Evolutionary conservation across 2,329 filamentous ascomycete genomes (phyloP).

Genomic region (Fusarium metavorans): DNA sequence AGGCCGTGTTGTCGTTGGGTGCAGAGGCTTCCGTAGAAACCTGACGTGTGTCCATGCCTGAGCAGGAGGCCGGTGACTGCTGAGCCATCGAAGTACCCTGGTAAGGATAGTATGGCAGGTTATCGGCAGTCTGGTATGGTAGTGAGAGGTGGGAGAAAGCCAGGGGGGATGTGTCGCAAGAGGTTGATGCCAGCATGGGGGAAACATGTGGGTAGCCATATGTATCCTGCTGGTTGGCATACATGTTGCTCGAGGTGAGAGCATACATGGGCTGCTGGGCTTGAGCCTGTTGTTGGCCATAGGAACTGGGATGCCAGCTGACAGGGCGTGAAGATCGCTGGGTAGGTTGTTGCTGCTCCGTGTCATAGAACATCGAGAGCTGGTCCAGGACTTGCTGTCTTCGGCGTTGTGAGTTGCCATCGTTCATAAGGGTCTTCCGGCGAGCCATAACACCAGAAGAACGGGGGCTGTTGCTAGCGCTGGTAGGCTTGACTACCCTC

Average conservation of each 20-base stretch:
- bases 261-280: conserved; percentile 54
- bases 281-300: conserved; percentile 55
- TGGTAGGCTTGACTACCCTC: conserved; percentile 74
- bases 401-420: conserved; percentile 58
- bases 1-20: conserved; percentile 32
- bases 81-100: conserved; percentile 53
- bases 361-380: conserved; percentile 45
- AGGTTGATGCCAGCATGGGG: conserved; percentile 67
- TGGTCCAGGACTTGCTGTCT: conserved; percentile 62
- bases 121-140: conserved; percentile 56
- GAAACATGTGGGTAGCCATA: conserved; percentile 60
- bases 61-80: conserved; percentile 47
- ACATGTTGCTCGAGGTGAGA: conserved; percentile 52
- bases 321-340: conserved; percentile 67
- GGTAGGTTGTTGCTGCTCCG: conserved; percentile 31
- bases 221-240: conserved; percentile 56
- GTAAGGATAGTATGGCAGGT: conserved; percentile 54
- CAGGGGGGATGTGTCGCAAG: conserved; percentile 69
- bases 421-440: conserved; percentile 68
- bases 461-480: conserved; percentile 77
- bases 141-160: conserved; percentile 66
- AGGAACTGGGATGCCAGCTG: conserved; percentile 80
- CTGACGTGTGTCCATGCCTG: conserved; percentile 32
- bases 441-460: conserved; percentile 61
- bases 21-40: conserved; percentile 47